Percentiles rank a stretch among this genome's conserved stretches.
Conservation (phyloP, 202 grass and related monocot genomes). For the Saccharum hybrid region DNA sequence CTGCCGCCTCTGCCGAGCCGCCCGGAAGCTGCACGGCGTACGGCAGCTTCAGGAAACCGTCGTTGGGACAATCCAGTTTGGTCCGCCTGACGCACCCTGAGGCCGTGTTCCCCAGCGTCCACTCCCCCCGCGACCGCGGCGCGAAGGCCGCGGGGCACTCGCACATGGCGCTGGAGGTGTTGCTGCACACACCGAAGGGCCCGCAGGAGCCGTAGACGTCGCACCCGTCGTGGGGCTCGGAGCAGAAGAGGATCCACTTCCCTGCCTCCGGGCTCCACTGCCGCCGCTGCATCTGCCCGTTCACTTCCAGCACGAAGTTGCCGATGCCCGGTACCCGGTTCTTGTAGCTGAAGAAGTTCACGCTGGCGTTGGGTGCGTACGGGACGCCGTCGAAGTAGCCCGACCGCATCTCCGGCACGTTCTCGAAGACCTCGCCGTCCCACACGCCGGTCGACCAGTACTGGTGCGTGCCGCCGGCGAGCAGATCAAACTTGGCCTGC, state of each 20-base stretch:
- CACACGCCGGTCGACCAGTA: slow-evolving; percentile 55
- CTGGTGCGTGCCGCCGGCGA: slow-evolving; percentile 28
- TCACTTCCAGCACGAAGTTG: slow-evolving; percentile 47
- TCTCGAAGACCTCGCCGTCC: slow-evolving; percentile 48
- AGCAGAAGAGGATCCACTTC: slow-evolving; percentile 58
- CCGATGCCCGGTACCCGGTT: slow-evolving; percentile 20
- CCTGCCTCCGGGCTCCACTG: slow-evolving; percentile 16
- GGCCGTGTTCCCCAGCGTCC: slow-evolving; percentile 50
- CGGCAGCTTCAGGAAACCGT: slow-evolving; percentile 49
- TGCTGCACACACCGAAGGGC: slow-evolving; percentile 57
- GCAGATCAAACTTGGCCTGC: slow-evolving; percentile 40
- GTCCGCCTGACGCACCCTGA: slow-evolving; percentile 50
- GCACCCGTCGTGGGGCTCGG: slow-evolving; percentile 51
- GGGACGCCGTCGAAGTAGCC: slow-evolving; percentile 51
- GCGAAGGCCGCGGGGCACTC: slow-evolving; percentile 58
- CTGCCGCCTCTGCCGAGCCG: slow-evolving; percentile 33
- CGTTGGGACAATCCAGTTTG: slow-evolving; percentile 41
- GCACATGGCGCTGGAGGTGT: slow-evolving; percentile 48
- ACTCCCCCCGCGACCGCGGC: slow-evolving; percentile 45
- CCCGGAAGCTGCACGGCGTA: slow-evolving; percentile 42
- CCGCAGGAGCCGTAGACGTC: slow-evolving; percentile 65
- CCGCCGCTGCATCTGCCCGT: slow-evolving; percentile 53
- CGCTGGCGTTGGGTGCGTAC: slow-evolving; percentile 53
- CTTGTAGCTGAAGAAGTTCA: slow-evolving; percentile 53
- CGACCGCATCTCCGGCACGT: slow-evolving; percentile 59